Conservation (phyloP, 352 stramenopile species). For the Peronospora destructor region DNA sequence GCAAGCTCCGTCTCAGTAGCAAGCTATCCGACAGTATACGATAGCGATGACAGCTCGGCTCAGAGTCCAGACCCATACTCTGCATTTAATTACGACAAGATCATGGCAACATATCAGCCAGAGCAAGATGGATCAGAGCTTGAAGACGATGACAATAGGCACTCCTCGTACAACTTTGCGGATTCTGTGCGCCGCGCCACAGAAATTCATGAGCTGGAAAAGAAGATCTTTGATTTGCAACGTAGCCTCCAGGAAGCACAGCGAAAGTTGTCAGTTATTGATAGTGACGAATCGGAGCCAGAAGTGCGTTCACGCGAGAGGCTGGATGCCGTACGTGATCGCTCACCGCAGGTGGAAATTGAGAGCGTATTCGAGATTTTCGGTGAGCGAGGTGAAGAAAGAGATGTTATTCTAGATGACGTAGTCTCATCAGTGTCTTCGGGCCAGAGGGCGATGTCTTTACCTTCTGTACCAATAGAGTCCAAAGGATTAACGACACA, state of each 20-base stretch:
- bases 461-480: constrained; percentile 11
- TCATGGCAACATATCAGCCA: constrained; percentile 42
- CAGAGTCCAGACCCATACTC: constrained; percentile 47
- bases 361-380: constrained; percentile 51
- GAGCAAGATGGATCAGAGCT: constrained; percentile 26
- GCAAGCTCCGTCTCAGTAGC: constrained; percentile 30
- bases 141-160: constrained; percentile 27
- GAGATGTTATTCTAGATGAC: constrained; percentile 7
- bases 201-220: constrained; percentile 47
- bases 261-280: constrained; percentile 53
- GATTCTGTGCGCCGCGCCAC: constrained; percentile 22
- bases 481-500: constrained; percentile 34
- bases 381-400: constrained; percentile 24
- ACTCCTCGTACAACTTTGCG: constrained; percentile 16
- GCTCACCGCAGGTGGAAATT: constrained; percentile 39
- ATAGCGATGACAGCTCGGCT: constrained; percentile 21
- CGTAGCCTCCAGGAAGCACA: constrained; percentile 52
- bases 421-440: constrained; percentile 13
- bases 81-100: constrained; percentile 50
- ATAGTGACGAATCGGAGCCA: constrained; percentile 44
- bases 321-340: constrained; percentile 38
- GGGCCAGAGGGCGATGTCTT: constrained; percentile 12
- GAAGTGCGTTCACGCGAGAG: constrained; percentile 32
- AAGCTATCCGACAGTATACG: constrained; percentile 33
- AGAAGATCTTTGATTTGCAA: constrained; percentile 59